Percentiles rank a stretch among this genome's conserved stretches.
Conservation (phyloP, 1,284 basidiomycete genomes). For the Meripilus lineatus region DNA sequence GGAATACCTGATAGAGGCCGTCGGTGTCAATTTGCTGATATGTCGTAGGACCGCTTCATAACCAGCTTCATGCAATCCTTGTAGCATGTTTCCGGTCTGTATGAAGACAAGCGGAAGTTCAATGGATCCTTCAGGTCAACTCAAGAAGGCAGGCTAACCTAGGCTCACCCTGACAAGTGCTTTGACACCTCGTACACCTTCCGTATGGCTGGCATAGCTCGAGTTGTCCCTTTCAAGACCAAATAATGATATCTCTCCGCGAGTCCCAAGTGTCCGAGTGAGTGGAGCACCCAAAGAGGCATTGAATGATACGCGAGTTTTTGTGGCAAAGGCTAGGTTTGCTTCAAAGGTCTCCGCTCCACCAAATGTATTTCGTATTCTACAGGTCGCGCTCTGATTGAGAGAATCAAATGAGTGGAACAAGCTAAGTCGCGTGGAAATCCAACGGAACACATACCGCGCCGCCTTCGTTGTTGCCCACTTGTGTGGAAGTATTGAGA, state of each 20-base stretch:
- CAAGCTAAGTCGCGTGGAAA: not conserved
- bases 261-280: conserved; percentile 52
- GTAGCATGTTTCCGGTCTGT: conserved; percentile 37
- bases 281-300: conserved; percentile 58
- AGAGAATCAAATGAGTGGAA: not conserved
- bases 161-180: conserved; percentile 61
- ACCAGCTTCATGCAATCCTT: conserved; percentile 69
- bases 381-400: conserved; percentile 67
- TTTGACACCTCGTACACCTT: conserved; percentile 61
- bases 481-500: conserved; percentile 85
- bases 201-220: conserved; percentile 64
- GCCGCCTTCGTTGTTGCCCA: conserved; percentile 91
- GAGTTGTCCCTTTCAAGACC: conserved; percentile 67
- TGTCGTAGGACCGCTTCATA: conserved; percentile 82
- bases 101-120: conserved; percentile 16
- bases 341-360: conserved; percentile 89
- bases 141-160: conserved; percentile 28
- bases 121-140: conserved; percentile 21
- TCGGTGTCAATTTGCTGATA: conserved; percentile 63
- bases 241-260: conserved; percentile 58
- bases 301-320: conserved; percentile 82
- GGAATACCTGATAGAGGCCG: conserved; percentile 74
- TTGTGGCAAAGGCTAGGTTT: conserved; percentile 81
- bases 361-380: conserved; percentile 86
- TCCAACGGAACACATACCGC: conserved; percentile 55